Evolutionary conservation across 1,284 basidiomycete species (phyloP).

Genomic region (Uromyces viciae-fabae): DNA sequence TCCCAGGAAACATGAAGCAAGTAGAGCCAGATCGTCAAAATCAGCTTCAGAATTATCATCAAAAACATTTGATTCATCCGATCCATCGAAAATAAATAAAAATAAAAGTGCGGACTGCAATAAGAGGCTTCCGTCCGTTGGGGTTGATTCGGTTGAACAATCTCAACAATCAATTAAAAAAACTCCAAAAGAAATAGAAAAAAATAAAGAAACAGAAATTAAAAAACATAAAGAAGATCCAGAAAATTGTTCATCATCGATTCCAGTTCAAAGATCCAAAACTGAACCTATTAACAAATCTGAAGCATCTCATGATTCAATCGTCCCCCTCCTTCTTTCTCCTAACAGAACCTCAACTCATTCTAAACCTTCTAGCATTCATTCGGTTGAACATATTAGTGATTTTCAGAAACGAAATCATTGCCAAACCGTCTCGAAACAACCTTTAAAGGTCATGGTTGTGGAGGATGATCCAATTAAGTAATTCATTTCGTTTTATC

Average conservation of each 20-base stretch:
- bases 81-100: neutral
- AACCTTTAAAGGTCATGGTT: conserved; percentile 43
- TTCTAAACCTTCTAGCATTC: neutral
- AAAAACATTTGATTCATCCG: neutral
- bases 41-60: neutral
- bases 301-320: too few relatives aligned
- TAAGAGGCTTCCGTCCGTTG: too few relatives aligned
- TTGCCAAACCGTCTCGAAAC: neutral
- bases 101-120: too few relatives aligned
- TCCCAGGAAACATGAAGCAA: neutral
- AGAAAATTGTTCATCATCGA: too few relatives aligned
- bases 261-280: too few relatives aligned
- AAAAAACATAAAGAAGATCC: too few relatives aligned
- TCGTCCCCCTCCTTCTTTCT: too few relatives aligned
- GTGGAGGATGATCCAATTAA: conserved; percentile 44
- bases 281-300: too few relatives aligned
- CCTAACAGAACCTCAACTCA: neutral
- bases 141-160: too few relatives aligned
- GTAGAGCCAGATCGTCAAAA: neutral
- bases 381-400: conserved; percentile 23
- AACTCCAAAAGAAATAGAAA: too few relatives aligned
- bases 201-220: too few relatives aligned
- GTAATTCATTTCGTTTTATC: neutral
- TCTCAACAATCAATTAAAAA: neutral
- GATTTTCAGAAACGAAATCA: neutral